Conservation (phyloP, 2,329 filamentous ascomycete species). For the Elsinoe ampelina region DNA sequence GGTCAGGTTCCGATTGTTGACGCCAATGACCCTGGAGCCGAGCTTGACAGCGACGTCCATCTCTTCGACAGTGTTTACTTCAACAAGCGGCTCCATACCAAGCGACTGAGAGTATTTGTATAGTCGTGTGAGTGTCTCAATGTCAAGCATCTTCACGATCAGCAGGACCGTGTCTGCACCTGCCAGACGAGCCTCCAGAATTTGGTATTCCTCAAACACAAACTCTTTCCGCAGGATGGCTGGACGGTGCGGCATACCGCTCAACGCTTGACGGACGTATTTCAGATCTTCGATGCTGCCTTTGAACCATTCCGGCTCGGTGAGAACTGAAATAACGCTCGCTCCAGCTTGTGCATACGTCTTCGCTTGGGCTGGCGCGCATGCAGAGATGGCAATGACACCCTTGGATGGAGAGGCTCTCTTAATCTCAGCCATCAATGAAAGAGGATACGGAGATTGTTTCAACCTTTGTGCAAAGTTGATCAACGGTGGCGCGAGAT, state of each 20-base stretch:
- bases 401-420: constrained; percentile 94
- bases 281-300: constrained; percentile 90
- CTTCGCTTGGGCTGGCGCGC: constrained; percentile 79
- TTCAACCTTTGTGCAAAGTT: constrained; percentile 70
- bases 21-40: constrained; percentile 84
- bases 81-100: constrained; percentile 95
- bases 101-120: constrained; percentile 84
- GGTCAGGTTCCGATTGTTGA: constrained; percentile 94
- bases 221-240: constrained; percentile 94
- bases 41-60: constrained; percentile 81
- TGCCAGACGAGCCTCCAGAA: constrained; percentile 82
- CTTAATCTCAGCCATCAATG: constrained; percentile 96
- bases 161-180: constrained; percentile 90
- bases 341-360: constrained; percentile 90
- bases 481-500: constrained; percentile 74
- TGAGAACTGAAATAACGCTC: constrained; percentile 96
- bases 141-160: constrained; percentile 95
- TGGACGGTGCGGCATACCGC: constrained; percentile 83
- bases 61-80: constrained; percentile 90
- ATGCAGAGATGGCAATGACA: constrained; percentile 77
- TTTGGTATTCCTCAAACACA: constrained; percentile 96
- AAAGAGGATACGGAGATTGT: constrained; percentile 77
- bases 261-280: constrained; percentile 77
- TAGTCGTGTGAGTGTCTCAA: constrained; percentile 60
- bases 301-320: constrained; percentile 98